phyloP scores from a whole-genome alignment of 2,329 filamentous ascomycete species.

The Cladophialophora bantiana region DNA sequence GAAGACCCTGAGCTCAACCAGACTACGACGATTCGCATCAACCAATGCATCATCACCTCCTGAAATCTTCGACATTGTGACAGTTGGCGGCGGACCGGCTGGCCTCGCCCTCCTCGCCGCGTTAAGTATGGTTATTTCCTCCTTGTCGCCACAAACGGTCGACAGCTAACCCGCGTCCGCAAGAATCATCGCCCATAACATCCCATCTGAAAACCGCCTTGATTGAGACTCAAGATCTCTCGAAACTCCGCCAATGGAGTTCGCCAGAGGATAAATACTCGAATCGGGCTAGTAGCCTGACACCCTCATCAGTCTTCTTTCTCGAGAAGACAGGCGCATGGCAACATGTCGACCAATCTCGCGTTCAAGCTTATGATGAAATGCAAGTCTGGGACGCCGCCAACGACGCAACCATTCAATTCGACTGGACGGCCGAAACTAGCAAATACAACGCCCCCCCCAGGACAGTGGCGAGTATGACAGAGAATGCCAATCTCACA shows the following conservation, averaged over 20 bases:
- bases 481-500: conserved; percentile 89
- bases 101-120: conserved; percentile 82
- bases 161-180: background rate
- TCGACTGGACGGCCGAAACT: conserved; percentile 71
- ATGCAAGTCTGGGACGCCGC: conserved; percentile 99
- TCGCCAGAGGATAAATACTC: conserved; percentile 76
- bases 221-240: conserved; percentile 86
- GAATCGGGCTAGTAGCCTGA: conserved; percentile 94
- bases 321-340: conserved; percentile 85
- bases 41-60: conserved; percentile 46
- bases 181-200: conserved; percentile 78
- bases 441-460: conserved; percentile 45
- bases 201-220: conserved; percentile 82
- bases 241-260: conserved; percentile 70
- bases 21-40: conserved; percentile 31
- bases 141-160: background rate
- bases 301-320: conserved; percentile 83
- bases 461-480: conserved; percentile 89
- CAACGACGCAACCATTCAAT: conserved; percentile 84
- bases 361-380: conserved; percentile 87
- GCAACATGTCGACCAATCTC: conserved; percentile 73
- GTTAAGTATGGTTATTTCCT: conserved; percentile 65
- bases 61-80: conserved; percentile 92
- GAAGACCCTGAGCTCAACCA: conserved; percentile 13
- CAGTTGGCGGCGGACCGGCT: conserved; percentile 86